These are phyloP conservation scores for Cercospora sp. DNA, from an alignment of 2,329 filamentous ascomycete genomes.

Conservation along the genomic window DNA sequence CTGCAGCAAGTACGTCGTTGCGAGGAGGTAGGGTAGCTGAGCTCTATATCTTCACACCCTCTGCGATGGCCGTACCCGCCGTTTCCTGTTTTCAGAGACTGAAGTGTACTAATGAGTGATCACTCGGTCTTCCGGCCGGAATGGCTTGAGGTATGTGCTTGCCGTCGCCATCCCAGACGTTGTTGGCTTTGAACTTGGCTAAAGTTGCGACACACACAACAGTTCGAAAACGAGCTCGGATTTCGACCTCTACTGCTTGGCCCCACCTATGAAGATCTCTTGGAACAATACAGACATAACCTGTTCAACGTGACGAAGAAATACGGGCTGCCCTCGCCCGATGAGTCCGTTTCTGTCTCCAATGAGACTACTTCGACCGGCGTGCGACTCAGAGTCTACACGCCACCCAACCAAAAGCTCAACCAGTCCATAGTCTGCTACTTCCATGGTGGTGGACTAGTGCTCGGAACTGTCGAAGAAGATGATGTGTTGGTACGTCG, in stretches of 20 bases:
- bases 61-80: background rate
- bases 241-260: conserved; percentile 23
- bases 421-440: conserved; percentile 21
- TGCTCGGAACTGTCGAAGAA: conserved; percentile 21
- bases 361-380: conserved; percentile 16
- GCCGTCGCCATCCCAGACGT: background rate
- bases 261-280: conserved; percentile 20
- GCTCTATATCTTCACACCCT: conserved; percentile 1
- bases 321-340: conserved; percentile 15
- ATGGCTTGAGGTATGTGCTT: conserved; percentile 14
- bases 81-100: background rate
- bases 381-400: conserved; percentile 20
- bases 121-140: conserved; percentile 10
- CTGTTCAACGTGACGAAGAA: conserved; percentile 15
- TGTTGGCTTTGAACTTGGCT: background rate
- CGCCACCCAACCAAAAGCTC: conserved; percentile 13
- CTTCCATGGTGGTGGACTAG: conserved; percentile 23
- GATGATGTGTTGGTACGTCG: conserved; percentile 18
- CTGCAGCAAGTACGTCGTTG: conserved; percentile 8
- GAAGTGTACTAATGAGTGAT: conserved; percentile 6
- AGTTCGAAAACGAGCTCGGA: conserved; percentile 24
- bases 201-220: background rate
- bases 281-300: conserved; percentile 20
- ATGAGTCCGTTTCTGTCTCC: conserved; percentile 8
- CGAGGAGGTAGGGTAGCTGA: conserved; percentile 9